Percentiles rank a stretch among this genome's conserved stretches.
These are phyloP conservation scores for Yamadazyma pseudoaaseri DNA, from an alignment of 1,139 yeast genomes.

Conservation along the genomic window DNA sequence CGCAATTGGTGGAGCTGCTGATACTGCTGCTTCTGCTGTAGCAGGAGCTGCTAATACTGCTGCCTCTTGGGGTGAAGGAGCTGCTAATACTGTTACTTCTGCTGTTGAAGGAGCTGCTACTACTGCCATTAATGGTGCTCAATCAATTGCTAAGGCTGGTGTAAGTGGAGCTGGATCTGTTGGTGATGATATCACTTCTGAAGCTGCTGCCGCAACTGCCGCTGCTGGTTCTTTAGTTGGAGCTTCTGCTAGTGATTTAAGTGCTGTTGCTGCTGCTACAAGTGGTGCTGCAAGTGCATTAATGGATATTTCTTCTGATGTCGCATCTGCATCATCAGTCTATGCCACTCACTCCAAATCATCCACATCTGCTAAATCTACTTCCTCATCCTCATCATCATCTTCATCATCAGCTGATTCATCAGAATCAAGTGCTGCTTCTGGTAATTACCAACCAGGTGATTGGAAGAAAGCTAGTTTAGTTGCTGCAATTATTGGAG, in stretches of 20 bases:
- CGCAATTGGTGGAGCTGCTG: constrained; percentile 7
- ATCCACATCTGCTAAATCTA: no score
- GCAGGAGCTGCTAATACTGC: constrained; percentile 7
- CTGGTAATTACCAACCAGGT: constrained; percentile 21
- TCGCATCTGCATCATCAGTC: constrained; percentile 15
- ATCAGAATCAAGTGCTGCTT: constrained; percentile 15
- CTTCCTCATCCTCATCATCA: constrained; percentile 13
- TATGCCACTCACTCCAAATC: constrained; percentile 7
- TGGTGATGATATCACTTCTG: constrained; percentile 17
- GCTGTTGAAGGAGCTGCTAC: constrained; percentile 5
- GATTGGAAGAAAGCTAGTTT: constrained; percentile 43
- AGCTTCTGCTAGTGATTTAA: constrained; percentile 29
- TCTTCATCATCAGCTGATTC: constrained; percentile 15
- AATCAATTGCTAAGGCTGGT: constrained; percentile 3
- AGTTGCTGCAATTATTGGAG: constrained; percentile 38
- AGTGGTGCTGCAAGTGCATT: constrained; percentile 8
- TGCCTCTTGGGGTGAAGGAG: constrained; percentile 14
- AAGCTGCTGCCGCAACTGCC: constrained; percentile 39
- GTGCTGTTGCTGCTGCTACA: constrained; percentile 21
- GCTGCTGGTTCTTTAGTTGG: constrained; percentile 33
- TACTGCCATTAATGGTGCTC: constrained; percentile 6
- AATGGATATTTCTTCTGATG: constrained; percentile 16
- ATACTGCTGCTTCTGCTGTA: constrained; percentile 5
- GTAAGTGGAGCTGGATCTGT: constrained; percentile 11
- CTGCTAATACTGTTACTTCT: constrained; percentile 5